phyloP scores from a whole-genome alignment of 176 grass and related monocot genomes.

The Triticum timopheevii region DNA sequence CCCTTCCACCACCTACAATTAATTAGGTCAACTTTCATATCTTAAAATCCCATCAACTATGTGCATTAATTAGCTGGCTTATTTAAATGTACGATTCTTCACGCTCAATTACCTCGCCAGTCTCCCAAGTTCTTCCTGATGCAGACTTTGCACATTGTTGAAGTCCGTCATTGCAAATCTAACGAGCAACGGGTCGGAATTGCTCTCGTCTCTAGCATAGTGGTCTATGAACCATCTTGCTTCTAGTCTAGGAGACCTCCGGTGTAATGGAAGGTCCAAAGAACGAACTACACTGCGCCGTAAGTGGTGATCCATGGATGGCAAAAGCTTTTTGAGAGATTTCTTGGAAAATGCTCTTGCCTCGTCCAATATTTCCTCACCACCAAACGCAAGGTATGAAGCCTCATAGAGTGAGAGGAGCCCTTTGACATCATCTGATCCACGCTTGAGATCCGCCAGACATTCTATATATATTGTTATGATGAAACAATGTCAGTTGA shows the following conservation, averaged over 20 bases:
- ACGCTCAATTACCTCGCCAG: constrained; percentile 19
- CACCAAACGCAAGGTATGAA: constrained; percentile 33
- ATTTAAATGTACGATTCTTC: neutral
- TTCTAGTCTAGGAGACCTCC: constrained; percentile 34
- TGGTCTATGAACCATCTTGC: neutral
- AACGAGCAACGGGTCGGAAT: accelerated
- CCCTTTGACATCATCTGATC: neutral
- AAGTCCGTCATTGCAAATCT: no score
- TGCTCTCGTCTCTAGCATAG: no score
- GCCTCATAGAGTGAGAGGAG: constrained; percentile 43
- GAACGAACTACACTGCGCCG: neutral
- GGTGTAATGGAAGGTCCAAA: constrained; percentile 40
- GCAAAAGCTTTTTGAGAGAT: neutral
- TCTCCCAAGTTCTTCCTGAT: constrained; percentile 21
- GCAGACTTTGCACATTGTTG: no score
- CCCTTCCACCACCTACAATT: constrained; percentile 56
- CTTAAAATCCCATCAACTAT: neutral
- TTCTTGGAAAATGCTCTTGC: constrained; percentile 8
- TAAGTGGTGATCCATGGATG: neutral
- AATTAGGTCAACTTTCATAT: neutral
- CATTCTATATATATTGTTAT: neutral
- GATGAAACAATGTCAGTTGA: neutral
- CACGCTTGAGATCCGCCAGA: neutral
- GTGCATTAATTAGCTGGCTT: neutral
- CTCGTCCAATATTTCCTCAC: constrained; percentile 31